Evolutionary conservation across 306 rosid species (phyloP).

Genomic region (Gillenia trifoliata): DNA sequence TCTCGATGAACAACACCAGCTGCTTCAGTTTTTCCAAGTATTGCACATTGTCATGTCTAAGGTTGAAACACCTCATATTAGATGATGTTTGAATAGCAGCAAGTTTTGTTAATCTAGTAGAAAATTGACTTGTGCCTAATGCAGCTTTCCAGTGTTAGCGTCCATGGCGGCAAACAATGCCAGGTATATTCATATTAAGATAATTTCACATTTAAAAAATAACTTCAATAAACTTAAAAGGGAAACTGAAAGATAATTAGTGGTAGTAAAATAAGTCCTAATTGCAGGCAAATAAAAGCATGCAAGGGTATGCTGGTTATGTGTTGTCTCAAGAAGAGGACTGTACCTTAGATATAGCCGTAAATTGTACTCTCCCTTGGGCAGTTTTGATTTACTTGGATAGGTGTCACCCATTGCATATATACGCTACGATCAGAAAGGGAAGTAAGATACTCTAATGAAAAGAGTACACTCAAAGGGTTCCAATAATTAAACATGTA

Average conservation of each 20-base stretch:
- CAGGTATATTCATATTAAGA: neutral
- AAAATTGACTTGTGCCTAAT: neutral
- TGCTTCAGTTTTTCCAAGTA: conserved; percentile 90
- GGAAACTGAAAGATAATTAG: neutral
- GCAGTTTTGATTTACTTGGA: conserved; percentile 68
- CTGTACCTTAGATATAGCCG: conserved; percentile 73
- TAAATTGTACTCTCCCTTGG: conserved; percentile 87
- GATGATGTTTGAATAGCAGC: neutral
- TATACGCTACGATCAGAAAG: conserved; percentile 51
- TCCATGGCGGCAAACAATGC: neutral
- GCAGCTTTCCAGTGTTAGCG: neutral
- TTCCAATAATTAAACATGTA: neutral
- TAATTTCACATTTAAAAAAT: neutral
- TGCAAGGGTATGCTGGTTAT: conserved; percentile 11
- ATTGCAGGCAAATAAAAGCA: conserved; percentile 1
- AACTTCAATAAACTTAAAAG: neutral
- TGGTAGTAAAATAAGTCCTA: neutral
- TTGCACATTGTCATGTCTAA: conserved; percentile 90
- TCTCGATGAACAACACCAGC: conserved; percentile 78
- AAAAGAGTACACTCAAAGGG: neutral
- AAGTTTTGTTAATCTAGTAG: neutral
- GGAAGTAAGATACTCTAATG: conserved; percentile 2
- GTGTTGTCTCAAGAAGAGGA: conserved; percentile 6
- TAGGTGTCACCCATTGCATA: conserved; percentile 84
- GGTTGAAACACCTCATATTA: neutral